Percentiles rank a stretch among this genome's conserved stretches.
Conservation (phyloP, 2,329 filamentous ascomycete genomes). For the Paecilomyces formosus region DNA sequence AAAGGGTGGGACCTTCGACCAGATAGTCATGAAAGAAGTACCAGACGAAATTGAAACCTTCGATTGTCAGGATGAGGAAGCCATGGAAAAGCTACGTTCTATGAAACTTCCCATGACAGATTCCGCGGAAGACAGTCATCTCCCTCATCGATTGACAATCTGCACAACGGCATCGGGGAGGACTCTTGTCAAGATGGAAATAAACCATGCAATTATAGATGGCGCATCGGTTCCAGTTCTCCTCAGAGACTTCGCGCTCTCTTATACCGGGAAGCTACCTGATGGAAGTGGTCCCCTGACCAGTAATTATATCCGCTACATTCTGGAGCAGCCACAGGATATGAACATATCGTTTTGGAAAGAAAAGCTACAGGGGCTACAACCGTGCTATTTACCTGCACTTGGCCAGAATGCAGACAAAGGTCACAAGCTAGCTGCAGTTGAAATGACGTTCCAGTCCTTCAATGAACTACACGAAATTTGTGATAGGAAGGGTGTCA, state of each 20-base stretch:
- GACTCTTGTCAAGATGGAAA: constrained; percentile 28
- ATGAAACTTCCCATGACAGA: constrained; percentile 21
- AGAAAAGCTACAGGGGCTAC: constrained; percentile 23
- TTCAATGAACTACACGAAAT: constrained; percentile 23
- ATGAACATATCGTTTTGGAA: constrained; percentile 28
- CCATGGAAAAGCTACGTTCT: constrained; percentile 17
- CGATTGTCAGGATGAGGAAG: constrained; percentile 21
- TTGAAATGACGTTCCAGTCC: constrained; percentile 21
- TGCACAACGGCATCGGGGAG: constrained; percentile 22
- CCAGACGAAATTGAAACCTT: constrained; percentile 19
- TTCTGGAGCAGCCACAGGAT: constrained; percentile 16
- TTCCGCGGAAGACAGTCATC: constrained; percentile 15
- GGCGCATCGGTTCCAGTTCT: constrained; percentile 27
- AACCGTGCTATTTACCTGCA: constrained; percentile 22
- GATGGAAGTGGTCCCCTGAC: constrained; percentile 22
- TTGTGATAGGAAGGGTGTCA: constrained; percentile 23
- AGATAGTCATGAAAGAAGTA: constrained; percentile 25
- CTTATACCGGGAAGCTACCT: constrained; percentile 22
- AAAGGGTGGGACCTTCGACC: constrained; percentile 28
- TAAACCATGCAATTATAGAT: constrained; percentile 32
- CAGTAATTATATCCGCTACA: constrained; percentile 31
- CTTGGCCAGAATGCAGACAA: constrained; percentile 2
- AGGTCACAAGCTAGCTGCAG: constrained; percentile 15
- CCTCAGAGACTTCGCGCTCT: constrained; percentile 21
- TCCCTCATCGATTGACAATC: constrained; percentile 27